Conservation (phyloP, 768 basidiomycete species). For the Xerocomellus chrysenteron region DNA sequence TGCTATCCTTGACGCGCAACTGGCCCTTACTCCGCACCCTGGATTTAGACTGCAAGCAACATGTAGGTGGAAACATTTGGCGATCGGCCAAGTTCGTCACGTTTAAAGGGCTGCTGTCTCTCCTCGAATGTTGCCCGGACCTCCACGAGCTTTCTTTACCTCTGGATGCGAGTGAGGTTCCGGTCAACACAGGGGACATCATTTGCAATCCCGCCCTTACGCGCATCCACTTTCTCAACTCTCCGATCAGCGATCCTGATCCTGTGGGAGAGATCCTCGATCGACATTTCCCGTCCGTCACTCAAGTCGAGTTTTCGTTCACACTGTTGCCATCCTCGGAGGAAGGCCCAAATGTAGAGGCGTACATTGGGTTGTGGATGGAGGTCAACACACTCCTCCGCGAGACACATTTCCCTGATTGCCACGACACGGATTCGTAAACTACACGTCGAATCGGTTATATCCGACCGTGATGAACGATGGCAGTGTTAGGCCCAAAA, state of each 20-base stretch:
- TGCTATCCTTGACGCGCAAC: background rate
- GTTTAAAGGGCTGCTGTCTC: background rate
- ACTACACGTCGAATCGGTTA: too few relatives aligned
- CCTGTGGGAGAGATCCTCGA: background rate
- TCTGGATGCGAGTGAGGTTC: constrained; percentile 1
- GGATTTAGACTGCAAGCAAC: background rate
- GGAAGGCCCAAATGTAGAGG: too few relatives aligned
- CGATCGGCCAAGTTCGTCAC: background rate
- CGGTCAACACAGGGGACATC: too few relatives aligned
- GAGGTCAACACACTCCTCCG: too few relatives aligned
- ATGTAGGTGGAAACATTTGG: too few relatives aligned
- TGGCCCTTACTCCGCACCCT: constrained; percentile 1
- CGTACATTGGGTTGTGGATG: too few relatives aligned
- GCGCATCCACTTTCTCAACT: background rate
- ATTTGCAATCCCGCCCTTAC: background rate
- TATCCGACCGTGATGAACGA: too few relatives aligned
- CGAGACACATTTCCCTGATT: too few relatives aligned
- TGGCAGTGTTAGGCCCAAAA: too few relatives aligned
- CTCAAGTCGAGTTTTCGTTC: too few relatives aligned
- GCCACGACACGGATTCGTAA: too few relatives aligned
- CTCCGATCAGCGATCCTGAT: background rate
- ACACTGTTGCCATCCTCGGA: too few relatives aligned
- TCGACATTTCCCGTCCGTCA: background rate
- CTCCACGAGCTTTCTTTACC: background rate
- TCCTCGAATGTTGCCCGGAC: background rate